These are phyloP conservation scores for Cryptosporidium parvum DNA, from an alignment of 169 alveolate genomes.

Conservation along the genomic window DNA sequence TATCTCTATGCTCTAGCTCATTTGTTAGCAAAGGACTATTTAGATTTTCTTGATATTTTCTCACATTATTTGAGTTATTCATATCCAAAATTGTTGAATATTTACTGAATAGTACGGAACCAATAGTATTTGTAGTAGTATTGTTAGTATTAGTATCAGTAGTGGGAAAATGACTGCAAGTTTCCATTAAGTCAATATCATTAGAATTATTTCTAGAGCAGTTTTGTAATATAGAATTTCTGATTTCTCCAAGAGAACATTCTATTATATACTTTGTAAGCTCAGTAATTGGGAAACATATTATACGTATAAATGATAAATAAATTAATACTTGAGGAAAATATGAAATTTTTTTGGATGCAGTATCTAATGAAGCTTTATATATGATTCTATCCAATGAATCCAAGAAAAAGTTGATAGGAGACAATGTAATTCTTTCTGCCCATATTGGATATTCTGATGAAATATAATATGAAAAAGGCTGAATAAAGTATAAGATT, in stretches of 20 bases:
- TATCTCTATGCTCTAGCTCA: neutral
- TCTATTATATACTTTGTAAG: slow-evolving; percentile 13
- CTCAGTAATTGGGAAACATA: slow-evolving; percentile 7
- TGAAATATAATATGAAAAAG: slow-evolving; percentile 39
- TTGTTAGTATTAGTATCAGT: too few species aligned
- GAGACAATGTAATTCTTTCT: slow-evolving; percentile 37
- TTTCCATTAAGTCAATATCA: neutral
- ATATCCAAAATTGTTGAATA: neutral
- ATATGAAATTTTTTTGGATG: slow-evolving; percentile 9
- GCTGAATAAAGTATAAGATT: slow-evolving; percentile 20
- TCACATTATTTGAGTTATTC: neutral
- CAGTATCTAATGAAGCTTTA: neutral
- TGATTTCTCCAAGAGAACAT: slow-evolving; percentile 11
- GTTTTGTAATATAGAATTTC: neutral
- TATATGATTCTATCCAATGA: slow-evolving; percentile 31
- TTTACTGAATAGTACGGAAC: neutral
- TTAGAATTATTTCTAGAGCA: neutral
- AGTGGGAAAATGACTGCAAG: too few species aligned
- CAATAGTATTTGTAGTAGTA: too few species aligned
- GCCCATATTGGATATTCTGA: slow-evolving; percentile 12
- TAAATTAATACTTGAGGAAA: slow-evolving; percentile 26
- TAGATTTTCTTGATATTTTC: neutral
- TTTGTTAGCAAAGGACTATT: neutral
- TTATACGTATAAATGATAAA: slow-evolving; percentile 3
- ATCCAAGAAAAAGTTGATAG: slow-evolving; percentile 46